Percentiles rank a stretch among this genome's conserved stretches.
phyloP scores from a whole-genome alignment of 2,329 filamentous ascomycete species.

The Colletotrichum brevisporum region DNA sequence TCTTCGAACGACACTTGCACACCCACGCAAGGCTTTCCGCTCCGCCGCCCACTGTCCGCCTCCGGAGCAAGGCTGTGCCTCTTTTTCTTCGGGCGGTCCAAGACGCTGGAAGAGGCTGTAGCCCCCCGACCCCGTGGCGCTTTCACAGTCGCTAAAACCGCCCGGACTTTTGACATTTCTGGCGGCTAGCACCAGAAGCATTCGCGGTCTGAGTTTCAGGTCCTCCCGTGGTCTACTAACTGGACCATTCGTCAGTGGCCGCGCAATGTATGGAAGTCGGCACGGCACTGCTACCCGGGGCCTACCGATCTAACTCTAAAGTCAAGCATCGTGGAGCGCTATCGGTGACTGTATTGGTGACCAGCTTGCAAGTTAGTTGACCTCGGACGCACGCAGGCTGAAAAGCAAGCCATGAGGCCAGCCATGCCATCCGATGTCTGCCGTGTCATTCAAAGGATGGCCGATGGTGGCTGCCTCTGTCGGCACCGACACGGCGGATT shows the following conservation, averaged over 20 bases:
- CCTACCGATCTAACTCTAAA: background rate
- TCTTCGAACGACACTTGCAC: no score
- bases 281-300: background rate
- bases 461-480: constrained; percentile 19
- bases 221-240: constrained; percentile 11
- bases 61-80: constrained; percentile 21
- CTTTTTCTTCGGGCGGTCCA: background rate
- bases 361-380: background rate
- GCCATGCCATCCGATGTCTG: constrained; percentile 8
- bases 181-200: constrained; percentile 25
- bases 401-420: background rate
- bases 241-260: constrained; percentile 26
- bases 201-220: constrained; percentile 31
- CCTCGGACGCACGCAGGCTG: background rate
- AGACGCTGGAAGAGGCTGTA: background rate
- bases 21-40: constrained; percentile 24
- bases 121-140: constrained; percentile 2
- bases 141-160: background rate
- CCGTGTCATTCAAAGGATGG: background rate
- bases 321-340: background rate
- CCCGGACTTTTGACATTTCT: constrained; percentile 14
- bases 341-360: background rate
- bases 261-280: constrained; percentile 28
- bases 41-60: constrained; percentile 25
- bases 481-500: constrained; percentile 33